These are phyloP conservation scores for Fusarium sp. DNA, from an alignment of 2,329 filamentous ascomycete species.

Conservation along the genomic window DNA sequence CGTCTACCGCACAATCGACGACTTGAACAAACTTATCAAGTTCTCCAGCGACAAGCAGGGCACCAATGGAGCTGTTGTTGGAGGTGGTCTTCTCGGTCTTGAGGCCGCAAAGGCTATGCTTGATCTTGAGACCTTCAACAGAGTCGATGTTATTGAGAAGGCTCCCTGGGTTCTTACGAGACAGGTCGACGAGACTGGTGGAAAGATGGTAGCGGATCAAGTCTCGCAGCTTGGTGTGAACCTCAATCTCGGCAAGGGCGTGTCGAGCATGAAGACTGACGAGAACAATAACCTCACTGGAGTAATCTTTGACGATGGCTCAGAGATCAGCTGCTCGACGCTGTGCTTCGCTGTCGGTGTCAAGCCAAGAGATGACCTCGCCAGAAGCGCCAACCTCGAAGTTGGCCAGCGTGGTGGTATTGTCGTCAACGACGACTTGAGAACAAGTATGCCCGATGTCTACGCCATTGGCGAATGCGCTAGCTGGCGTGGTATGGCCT, in stretches of 20 bases:
- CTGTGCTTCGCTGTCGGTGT: constrained; percentile 94
- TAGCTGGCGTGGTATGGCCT: constrained; percentile 88
- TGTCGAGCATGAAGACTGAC: constrained; percentile 77
- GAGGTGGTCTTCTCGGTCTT: constrained; percentile 85
- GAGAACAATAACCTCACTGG: constrained; percentile 76
- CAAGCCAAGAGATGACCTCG: constrained; percentile 82
- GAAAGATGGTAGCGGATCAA: constrained; percentile 83
- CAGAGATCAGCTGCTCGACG: constrained; percentile 80
- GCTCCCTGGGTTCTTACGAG: constrained; percentile 86
- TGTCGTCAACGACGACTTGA: constrained; percentile 74
- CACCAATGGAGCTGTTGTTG: constrained; percentile 80
- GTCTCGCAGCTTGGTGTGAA: constrained; percentile 83
- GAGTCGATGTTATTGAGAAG: constrained; percentile 83
- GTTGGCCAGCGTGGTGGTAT: constrained; percentile 81
- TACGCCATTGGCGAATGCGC: constrained; percentile 94
- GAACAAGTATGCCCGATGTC: constrained; percentile 77
- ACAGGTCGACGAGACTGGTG: constrained; percentile 85
- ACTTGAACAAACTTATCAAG: constrained; percentile 80
- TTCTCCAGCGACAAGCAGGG: constrained; percentile 77
- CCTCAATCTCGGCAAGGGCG: constrained; percentile 80
- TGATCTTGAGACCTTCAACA: constrained; percentile 79
- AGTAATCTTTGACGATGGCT: constrained; percentile 84
- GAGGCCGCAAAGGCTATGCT: constrained; percentile 95
- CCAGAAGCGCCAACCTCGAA: constrained; percentile 74
- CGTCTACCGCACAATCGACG: constrained; percentile 88